Conservation (phyloP, 768 basidiomycete genomes). For the Suillus plorans region DNA sequence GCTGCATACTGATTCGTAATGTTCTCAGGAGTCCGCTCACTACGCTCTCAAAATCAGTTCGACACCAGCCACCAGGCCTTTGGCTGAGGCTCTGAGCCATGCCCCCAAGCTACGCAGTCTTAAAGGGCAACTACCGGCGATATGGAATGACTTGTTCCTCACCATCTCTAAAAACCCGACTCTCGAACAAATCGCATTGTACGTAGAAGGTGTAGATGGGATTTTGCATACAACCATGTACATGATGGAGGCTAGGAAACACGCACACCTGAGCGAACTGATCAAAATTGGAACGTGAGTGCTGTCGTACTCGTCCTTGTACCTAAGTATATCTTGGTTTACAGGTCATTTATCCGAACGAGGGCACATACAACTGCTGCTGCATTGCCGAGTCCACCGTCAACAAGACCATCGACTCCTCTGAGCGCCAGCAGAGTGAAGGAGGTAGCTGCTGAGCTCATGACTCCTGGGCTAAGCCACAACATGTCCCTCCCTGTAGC, state of each 20-base stretch:
- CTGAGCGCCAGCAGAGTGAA: constrained; percentile 65
- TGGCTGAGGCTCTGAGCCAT: constrained; percentile 37
- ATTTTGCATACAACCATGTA: constrained; percentile 53
- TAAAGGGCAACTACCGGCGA: constrained; percentile 51
- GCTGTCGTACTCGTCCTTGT: constrained; percentile 12
- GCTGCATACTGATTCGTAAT: constrained; percentile 7
- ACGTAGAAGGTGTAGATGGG: constrained; percentile 27
- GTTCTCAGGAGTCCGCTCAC: constrained; percentile 48
- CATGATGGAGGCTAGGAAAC: constrained; percentile 54
- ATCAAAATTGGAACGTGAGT: constrained; percentile 54
- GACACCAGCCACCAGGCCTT: constrained; percentile 23
- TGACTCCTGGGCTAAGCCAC: constrained; percentile 7
- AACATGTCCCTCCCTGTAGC: background rate
- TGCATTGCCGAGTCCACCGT: constrained; percentile 12
- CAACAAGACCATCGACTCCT: constrained; percentile 18
- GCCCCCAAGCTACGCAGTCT: constrained; percentile 48
- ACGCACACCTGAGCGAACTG: constrained; percentile 50
- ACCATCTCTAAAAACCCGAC: constrained; percentile 46
- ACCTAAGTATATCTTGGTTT: background rate
- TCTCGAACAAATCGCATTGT: constrained; percentile 46
- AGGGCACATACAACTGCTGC: constrained; percentile 35
- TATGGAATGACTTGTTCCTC: constrained; percentile 59
- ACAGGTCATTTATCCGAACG: constrained; percentile 35
- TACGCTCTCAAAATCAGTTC: constrained; percentile 58
- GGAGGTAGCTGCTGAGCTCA: constrained; percentile 54